Conservation (phyloP, 306 rosid species). For the Ormosia emarginata region DNA sequence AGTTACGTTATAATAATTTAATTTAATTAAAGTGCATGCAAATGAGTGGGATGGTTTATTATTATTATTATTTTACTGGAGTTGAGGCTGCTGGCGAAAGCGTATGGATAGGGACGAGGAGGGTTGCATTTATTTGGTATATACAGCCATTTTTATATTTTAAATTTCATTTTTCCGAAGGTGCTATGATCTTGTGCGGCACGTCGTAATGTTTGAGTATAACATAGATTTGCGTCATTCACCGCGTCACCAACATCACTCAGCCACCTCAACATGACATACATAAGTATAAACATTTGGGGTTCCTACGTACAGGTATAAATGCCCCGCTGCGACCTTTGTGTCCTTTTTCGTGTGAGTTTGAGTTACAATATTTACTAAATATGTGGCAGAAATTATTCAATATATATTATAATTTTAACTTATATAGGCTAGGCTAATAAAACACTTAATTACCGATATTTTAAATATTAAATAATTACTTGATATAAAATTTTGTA, state of each 20-base stretch:
- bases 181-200: not conserved
- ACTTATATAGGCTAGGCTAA: too few species aligned
- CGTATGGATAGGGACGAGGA: slow-evolving; percentile 4
- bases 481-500: too few species aligned
- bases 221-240: not conserved
- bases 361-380: too few species aligned
- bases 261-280: not conserved
- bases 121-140: not conserved
- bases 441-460: too few species aligned
- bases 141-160: not conserved
- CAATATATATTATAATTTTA: too few species aligned
- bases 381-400: too few species aligned
- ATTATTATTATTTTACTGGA: not conserved
- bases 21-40: too few species aligned
- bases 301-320: not conserved
- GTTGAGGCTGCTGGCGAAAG: not conserved
- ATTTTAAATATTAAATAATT: too few species aligned
- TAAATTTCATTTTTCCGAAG: not conserved
- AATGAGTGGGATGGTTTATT: too few species aligned
- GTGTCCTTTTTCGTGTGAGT: not conserved
- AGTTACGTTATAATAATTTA: too few species aligned
- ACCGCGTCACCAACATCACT: not conserved
- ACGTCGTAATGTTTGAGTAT: not conserved
- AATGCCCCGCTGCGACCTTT: not conserved
- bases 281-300: not conserved